Evolutionary conservation across 78 protist genomes (phyloP).

Genomic region (Protostelium mycophagum): DNA sequence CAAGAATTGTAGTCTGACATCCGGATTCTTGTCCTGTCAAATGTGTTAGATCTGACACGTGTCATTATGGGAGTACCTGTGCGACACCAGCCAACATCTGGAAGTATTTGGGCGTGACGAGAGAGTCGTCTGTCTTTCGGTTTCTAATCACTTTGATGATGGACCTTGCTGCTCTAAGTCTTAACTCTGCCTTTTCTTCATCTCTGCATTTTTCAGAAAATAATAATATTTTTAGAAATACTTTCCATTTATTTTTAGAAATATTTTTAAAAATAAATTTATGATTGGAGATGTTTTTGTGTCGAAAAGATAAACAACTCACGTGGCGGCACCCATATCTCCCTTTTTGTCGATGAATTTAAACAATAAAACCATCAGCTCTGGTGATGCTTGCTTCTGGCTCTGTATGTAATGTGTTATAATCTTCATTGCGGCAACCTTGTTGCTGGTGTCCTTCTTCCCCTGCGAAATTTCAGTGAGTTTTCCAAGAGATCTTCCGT

Average conservation of each 20-base stretch:
- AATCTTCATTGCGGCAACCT: background rate
- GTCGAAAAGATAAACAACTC: background rate
- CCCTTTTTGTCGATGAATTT: background rate
- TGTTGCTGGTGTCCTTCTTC: background rate
- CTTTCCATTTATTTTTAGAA: no score
- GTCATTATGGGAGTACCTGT: background rate
- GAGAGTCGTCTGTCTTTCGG: background rate
- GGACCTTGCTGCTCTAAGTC: background rate
- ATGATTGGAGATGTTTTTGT: no score
- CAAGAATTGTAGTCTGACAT: background rate
- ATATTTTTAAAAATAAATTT: no score
- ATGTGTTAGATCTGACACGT: no score
- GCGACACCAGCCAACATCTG: background rate
- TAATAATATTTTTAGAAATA: no score
- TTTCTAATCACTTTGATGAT: background rate
- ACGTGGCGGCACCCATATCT: background rate
- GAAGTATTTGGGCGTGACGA: background rate
- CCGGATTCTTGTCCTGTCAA: background rate
- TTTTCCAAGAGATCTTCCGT: no score
- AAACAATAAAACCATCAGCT: background rate
- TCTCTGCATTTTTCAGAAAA: background rate
- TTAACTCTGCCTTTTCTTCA: background rate
- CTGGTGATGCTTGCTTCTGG: background rate
- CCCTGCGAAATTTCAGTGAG: background rate
- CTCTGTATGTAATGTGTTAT: background rate